Evolutionary conservation across 2,329 filamentous ascomycete species (phyloP).

Genomic region (Calonectria naviculata): DNA sequence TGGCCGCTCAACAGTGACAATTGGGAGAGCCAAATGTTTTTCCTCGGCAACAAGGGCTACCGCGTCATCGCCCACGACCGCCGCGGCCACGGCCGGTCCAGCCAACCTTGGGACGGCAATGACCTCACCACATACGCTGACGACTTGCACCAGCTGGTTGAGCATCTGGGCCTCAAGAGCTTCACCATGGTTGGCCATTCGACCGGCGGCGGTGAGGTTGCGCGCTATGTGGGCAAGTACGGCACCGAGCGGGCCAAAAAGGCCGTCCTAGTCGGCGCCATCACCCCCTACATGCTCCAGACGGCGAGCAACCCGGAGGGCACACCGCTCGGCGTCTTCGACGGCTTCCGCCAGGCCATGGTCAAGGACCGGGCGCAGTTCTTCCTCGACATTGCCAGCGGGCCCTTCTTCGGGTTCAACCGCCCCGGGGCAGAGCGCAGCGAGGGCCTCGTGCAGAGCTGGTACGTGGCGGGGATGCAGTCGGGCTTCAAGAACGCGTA

Average conservation of each 20-base stretch:
- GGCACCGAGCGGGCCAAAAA: constrained; percentile 51
- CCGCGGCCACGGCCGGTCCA: constrained; percentile 48
- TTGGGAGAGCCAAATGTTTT: constrained; percentile 44
- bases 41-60: constrained; percentile 44
- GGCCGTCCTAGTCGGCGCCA: constrained; percentile 50
- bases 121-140: constrained; percentile 44
- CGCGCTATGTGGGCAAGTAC: constrained; percentile 43
- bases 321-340: constrained; percentile 48
- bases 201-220: constrained; percentile 54
- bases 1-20: constrained; percentile 48
- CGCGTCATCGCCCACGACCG: constrained; percentile 46
- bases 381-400: constrained; percentile 75
- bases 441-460: constrained; percentile 50
- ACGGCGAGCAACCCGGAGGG: constrained; percentile 48
- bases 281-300: constrained; percentile 49
- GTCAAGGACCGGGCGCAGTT: constrained; percentile 55
- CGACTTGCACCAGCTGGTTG: constrained; percentile 44
- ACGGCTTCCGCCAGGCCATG: constrained; percentile 50
- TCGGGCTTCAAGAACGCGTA: constrained; percentile 50
- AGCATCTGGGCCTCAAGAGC: constrained; percentile 43
- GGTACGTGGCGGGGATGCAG: constrained; percentile 53
- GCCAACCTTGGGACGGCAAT: constrained; percentile 36
- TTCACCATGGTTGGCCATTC: constrained; percentile 59
- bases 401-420: constrained; percentile 70
- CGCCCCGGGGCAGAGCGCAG: constrained; percentile 27